phyloP scores from a whole-genome alignment of 116 monocot genomes.

The Zostera marina region DNA sequence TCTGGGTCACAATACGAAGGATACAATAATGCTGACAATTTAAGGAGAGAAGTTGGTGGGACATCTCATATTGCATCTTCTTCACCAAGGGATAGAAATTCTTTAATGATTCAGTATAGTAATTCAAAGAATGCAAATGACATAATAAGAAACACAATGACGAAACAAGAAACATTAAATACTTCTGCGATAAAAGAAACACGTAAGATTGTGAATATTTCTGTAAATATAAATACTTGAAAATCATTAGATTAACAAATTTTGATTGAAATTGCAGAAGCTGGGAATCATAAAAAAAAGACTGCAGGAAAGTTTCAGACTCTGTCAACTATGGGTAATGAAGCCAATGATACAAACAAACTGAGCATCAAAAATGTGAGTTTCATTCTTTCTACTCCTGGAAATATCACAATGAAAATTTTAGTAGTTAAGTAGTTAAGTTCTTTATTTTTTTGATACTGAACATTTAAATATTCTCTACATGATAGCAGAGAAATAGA shows the following conservation, averaged over 20 bases:
- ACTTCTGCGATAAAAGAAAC: slow-evolving; percentile 19
- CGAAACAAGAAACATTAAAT: slow-evolving; percentile 23
- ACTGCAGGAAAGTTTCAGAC: slow-evolving; percentile 16
- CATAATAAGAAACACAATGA: slow-evolving; percentile 14
- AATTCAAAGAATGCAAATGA: slow-evolving; percentile 29
- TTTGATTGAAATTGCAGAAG: slow-evolving; percentile 11
- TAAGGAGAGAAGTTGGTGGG: slow-evolving; percentile 8
- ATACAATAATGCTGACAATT: slow-evolving; percentile 15
- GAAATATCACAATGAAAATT: no score
- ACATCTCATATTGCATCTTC: slow-evolving; percentile 20
- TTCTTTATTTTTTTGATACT: background rate
- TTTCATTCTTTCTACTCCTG: background rate
- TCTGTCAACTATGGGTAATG: slow-evolving; percentile 14
- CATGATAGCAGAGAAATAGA: no score
- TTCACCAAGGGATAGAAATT: slow-evolving; percentile 18
- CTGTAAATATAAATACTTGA: slow-evolving; percentile 66
- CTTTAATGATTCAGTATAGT: slow-evolving; percentile 24
- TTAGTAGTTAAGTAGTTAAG: background rate
- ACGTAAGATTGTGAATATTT: slow-evolving; percentile 49
- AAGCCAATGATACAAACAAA: slow-evolving; percentile 9
- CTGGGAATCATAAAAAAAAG: slow-evolving; percentile 14
- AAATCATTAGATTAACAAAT: slow-evolving; percentile 31
- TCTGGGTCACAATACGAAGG: slow-evolving; percentile 36
- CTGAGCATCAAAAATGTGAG: slow-evolving; percentile 29
- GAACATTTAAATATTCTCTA: background rate